Evolutionary conservation across 495 filamentous ascomycete genomes (phyloP).

Genomic region (Aspergillus panamensis): DNA sequence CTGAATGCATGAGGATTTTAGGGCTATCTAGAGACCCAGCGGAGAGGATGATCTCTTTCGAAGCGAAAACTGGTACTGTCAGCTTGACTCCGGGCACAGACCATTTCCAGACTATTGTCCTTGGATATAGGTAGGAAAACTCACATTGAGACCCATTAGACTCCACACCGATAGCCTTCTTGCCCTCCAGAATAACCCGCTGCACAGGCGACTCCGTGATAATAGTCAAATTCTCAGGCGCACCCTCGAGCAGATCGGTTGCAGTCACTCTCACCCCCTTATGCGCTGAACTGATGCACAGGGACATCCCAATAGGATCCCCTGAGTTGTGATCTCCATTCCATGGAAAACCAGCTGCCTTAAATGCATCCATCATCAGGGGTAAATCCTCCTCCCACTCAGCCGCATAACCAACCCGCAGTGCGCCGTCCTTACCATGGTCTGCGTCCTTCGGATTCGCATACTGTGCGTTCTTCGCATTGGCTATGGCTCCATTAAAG

Average conservation of each 20-base stretch:
- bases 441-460: conserved; percentile 25
- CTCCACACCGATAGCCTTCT: conserved; percentile 50
- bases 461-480: conserved; percentile 37
- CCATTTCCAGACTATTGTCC: no score
- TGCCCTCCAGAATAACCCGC: conserved; percentile 50
- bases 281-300: conserved; percentile 45
- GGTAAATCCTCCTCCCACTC: conserved; percentile 50
- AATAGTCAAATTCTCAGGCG: conserved; percentile 51
- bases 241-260: conserved; percentile 42
- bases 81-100: no score
- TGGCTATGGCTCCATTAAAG: conserved; percentile 43
- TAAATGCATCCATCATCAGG: conserved; percentile 41
- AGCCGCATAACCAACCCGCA: conserved; percentile 45
- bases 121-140: no score
- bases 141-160: conserved; percentile 35
- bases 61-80: conserved; percentile 31
- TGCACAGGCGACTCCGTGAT: conserved; percentile 46
- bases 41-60: conserved; percentile 55
- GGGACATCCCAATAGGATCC: conserved; percentile 54
- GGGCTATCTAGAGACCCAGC: conserved; percentile 57
- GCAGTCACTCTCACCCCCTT: conserved; percentile 52
- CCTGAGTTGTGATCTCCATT: conserved; percentile 60
- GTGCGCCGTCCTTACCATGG: conserved; percentile 49
- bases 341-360: conserved; percentile 40
- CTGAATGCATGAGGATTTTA: conserved; percentile 61